Base-by-base conservation (phyloP, 345 rosid genomes). In the Hypericum androsaemum region DNA sequence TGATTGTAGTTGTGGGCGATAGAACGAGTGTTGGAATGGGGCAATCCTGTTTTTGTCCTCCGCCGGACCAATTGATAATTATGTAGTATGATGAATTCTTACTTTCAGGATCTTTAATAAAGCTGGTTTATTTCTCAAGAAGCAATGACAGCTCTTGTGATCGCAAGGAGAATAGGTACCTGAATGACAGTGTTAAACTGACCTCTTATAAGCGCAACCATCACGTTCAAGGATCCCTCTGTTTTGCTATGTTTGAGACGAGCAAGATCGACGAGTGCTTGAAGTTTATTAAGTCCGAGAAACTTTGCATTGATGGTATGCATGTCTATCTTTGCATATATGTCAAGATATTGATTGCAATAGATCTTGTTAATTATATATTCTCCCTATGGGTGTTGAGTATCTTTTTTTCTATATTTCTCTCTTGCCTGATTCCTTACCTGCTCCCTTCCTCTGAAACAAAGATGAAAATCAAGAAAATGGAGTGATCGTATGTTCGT, bases 231-330 rank as follows among this genome's bases (percentile, higher is more conserved):
- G 98, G 95, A 50, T 84, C 63, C 68, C 89, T 92, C 41, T 78
- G 77, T 70, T 88, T 92, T 52, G 83, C 84, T 0, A 92, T 71
- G 68, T 88, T 92, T 52, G 96, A 87, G 67, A 92, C 98, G 3
- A 71, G 71, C 81, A 85, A 88, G 56, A 85, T 92, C 40, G 61
- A 72, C 62, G 95, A 88, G 56, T 92, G 95, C 70, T 49, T 92
- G 41, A 86, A 88, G 55, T 88, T 84, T 57, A 88, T 92, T 51
- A 62, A 46, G 14, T 71, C 73, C 58, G 78, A 75, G 47, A 74
- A 75, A 55, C 92, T 83, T 64, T 75, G 64, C 46, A 64, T 67
- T 43, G 74, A 74, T 17, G 78, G 96, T 87, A 70, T 43, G 72
- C 52, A 42, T 39, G 15, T 55, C 40, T 52, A 37, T 60, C 39